phyloP scores from a whole-genome alignment of 2,329 filamentous ascomycete species.

The Epichloe bromicola region DNA sequence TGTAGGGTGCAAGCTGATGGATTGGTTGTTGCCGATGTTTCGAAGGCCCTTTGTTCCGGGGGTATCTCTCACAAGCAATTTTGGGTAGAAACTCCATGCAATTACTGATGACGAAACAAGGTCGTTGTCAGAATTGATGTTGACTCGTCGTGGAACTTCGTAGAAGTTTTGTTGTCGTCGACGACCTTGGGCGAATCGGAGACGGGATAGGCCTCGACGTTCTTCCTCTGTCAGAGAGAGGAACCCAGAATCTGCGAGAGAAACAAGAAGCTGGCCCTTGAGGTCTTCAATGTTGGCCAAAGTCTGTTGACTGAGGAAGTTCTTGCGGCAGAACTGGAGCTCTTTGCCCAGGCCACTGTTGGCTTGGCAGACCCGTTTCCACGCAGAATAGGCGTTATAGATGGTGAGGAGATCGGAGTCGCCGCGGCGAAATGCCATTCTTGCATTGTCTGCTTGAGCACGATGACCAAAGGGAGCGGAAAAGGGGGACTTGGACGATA shows the following conservation, averaged over 20 bases:
- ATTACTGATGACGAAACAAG: conserved; percentile 68
- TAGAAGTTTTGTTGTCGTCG: conserved; percentile 64
- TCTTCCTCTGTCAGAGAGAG: conserved; percentile 64
- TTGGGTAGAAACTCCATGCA: conserved; percentile 92
- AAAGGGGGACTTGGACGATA: conserved; percentile 92
- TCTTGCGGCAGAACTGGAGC: conserved; percentile 85
- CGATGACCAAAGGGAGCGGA: conserved; percentile 74
- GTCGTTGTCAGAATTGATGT: conserved; percentile 70
- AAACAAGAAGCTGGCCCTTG: conserved; percentile 79
- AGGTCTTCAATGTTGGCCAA: conserved; percentile 88
- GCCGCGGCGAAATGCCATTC: conserved; percentile 65
- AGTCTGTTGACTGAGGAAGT: conserved; percentile 81
- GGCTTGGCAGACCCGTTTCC: conserved; percentile 70
- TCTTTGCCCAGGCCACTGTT: conserved; percentile 53
- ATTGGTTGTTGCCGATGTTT: conserved; percentile 87
- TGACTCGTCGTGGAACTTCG: conserved; percentile 62
- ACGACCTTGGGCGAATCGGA: conserved; percentile 43
- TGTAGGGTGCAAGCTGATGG: conserved; percentile 72
- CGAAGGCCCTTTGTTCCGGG: conserved; percentile 61
- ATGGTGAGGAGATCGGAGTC: conserved; percentile 87
- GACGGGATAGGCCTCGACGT: conserved; percentile 51
- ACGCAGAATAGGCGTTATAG: conserved; percentile 85
- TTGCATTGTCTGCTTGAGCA: conserved; percentile 66
- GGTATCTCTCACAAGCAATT: conserved; percentile 69
- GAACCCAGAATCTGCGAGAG: conserved; percentile 76